phyloP scores from a whole-genome alignment of 2,329 filamentous ascomycete species.

The Aspergillus sp. region DNA sequence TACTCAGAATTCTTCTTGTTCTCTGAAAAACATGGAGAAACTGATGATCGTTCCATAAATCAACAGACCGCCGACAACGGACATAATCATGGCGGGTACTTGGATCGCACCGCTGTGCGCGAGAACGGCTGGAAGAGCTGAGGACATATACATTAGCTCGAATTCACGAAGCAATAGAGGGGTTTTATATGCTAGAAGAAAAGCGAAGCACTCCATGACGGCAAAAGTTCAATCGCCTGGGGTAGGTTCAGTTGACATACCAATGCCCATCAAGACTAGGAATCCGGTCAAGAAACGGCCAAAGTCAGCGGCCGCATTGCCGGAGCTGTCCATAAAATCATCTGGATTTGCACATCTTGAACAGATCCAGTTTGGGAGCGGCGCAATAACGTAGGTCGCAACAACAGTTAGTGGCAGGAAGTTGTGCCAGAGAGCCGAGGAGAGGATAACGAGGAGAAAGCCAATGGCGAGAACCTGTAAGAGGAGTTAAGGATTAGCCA shows the following conservation, averaged over 20 bases:
- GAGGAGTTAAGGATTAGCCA: constrained; percentile 2
- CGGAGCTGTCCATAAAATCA: constrained; percentile 87
- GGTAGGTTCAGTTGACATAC: constrained; percentile 58
- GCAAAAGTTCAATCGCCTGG: neutral
- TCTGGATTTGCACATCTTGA: constrained; percentile 83
- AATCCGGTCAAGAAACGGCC: constrained; percentile 94
- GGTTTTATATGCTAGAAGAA: neutral
- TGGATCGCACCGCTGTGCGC: constrained; percentile 84
- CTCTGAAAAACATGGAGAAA: constrained; percentile 97
- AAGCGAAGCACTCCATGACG: neutral
- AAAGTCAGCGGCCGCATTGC: constrained; percentile 84
- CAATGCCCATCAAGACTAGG: constrained; percentile 94
- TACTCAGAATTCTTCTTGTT: constrained; percentile 85
- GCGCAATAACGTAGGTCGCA: constrained; percentile 89
- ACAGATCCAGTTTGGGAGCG: constrained; percentile 96
- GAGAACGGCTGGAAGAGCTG: constrained; percentile 83
- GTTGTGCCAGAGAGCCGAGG: constrained; percentile 89
- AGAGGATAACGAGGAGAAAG: constrained; percentile 98
- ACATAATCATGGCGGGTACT: constrained; percentile 89
- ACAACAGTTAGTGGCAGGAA: constrained; percentile 96
- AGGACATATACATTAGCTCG: constrained; percentile 3
- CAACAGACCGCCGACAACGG: constrained; percentile 82
- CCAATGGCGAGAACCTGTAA: constrained; percentile 85
- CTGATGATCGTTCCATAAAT: constrained; percentile 99
- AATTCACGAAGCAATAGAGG: neutral